Evolutionary conservation across 352 stramenopile species (phyloP), one percentile per base, ranked within the genome.

Genomic region (Phytophthora megakarya): DNA sequence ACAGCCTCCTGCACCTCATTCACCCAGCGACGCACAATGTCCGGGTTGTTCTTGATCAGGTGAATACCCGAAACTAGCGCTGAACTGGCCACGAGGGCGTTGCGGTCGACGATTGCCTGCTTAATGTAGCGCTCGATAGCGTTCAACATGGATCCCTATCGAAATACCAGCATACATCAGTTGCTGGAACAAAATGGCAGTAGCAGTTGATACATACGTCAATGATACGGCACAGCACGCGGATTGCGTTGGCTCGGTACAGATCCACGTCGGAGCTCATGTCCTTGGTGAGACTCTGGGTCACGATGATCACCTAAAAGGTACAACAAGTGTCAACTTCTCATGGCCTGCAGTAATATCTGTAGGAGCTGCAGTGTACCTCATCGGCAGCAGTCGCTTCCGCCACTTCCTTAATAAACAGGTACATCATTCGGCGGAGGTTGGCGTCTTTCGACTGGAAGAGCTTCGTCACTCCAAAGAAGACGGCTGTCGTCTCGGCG

Each of bases 401-500:
- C 0, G 88, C 95, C 53, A 99, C 96, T 62, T 99, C 97, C 79
- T 99, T 99, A 71, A 99, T 99, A 73, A 99, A 99, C 3, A 99
- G 79, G 78, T 99, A 99, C 65, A 99, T 98, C 96, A 99, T 99
- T 21, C 97, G 86, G 18, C 98, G 81, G 48, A 99, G 75, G 39
- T 98, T 98, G 25, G 87, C 95, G 76, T 99, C 96, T 67, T 99
- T 95, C 53, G 86, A 98, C 88, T 99, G 98, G 76, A 99, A 99
- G 18, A 99, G 90, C 84, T 99, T 99, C 2, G 98, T 99, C 12
- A 99, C 97, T 15, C 96, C 97, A 61, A 99, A 99, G 75, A 99
- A 99, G 16, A 99, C 97, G 26, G 98, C 97, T 0, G 93, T 98
- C 3, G 96, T 98, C 73, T 99, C 97, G 9, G 86, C 90, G 33